Base-by-base conservation (phyloP, 495 filamentous ascomycete species). In the Bacidia rubella region DNA sequence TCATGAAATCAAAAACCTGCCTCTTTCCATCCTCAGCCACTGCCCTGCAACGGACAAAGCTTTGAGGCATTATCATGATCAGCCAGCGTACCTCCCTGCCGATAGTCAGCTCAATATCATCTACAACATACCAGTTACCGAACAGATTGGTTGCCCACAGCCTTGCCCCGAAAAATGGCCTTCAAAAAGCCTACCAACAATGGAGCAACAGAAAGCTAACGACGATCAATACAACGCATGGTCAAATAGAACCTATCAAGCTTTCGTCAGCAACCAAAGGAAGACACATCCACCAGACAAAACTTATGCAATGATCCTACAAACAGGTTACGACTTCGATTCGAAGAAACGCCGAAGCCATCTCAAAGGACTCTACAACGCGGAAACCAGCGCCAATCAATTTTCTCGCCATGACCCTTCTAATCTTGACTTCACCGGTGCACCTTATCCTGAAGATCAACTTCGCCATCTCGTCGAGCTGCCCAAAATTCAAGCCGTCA, bases 1-100 rank as follows among this genome's bases (percentile, higher is more conserved):
- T 1, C 61, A 63, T 25, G 24, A 27, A 21, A 39, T 21, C 12
- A 51, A 56, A 29, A 51, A 49, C 15, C 39, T 65, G 1, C 44
- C 56, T 29, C 12, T 47, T 17, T 64, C 32, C 10, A 39, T 54
- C 38, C 35, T 21, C 5, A n/a, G 21, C 5, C 40, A 55, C 32
- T 55, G 53, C 32, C 23, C 19, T 11, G 19, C 53, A 0, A 35
- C 50, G 11, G 19, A 25, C 17, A 3, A 22, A 27, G 53, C 53
- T 7, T n/a, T 55, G 27, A 11, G 21, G 12, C 50, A 23, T 25
- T 55, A 49, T 44, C 26, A 55, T 20, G 32, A 44, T 11, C 53
- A 55, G 21, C 35, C 45, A 20, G 20, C 10, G 0, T 50, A 50
- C 19, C 47, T 19, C 22, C 47, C 26, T 1, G n/a, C 32, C 2